A percentile compares a stretch with the other conserved stretches of the same genome.
Conservation (phyloP, 2,329 filamentous ascomycete species). For the Lasiodiplodia sp. region DNA sequence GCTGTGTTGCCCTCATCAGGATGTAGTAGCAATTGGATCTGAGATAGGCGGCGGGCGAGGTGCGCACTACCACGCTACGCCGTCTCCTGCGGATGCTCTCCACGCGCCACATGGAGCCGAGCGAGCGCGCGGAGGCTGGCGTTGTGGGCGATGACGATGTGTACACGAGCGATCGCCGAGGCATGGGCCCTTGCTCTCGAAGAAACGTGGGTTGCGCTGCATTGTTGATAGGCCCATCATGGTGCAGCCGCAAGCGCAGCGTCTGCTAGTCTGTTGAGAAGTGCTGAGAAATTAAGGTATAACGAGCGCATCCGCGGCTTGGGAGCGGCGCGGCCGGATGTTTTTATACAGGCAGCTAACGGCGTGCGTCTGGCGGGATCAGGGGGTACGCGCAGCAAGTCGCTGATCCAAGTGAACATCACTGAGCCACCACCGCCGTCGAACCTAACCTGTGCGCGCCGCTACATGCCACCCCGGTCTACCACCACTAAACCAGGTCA, state of each 20-base stretch:
- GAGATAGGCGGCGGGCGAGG: neutral
- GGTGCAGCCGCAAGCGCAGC: constrained; percentile 7
- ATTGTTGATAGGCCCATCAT: neutral
- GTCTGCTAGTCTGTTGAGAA: neutral
- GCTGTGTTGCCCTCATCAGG: neutral
- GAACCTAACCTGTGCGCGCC: neutral
- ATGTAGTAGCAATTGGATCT: neutral
- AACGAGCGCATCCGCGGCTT: constrained; percentile 8
- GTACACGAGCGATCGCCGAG: constrained; percentile 5
- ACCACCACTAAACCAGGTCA: too few relatives aligned
- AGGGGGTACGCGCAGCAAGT: too few relatives aligned
- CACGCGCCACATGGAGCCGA: constrained; percentile 12
- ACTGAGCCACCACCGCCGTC: constrained; percentile 8
- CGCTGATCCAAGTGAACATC: neutral
- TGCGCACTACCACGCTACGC: neutral
- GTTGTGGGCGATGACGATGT: constrained; percentile 1
- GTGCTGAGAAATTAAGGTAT: neutral
- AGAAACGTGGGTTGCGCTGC: constrained; percentile 6
- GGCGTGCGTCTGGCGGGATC: neutral
- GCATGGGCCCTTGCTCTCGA: constrained; percentile 13
- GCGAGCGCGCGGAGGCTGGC: neutral
- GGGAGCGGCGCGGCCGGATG: neutral
- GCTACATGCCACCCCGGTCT: too few relatives aligned
- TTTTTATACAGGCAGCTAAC: neutral
- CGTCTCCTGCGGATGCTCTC: neutral